Evolutionary conservation across 2,329 filamentous ascomycete species (phyloP).

Genomic region (Aspergillus texensis): DNA sequence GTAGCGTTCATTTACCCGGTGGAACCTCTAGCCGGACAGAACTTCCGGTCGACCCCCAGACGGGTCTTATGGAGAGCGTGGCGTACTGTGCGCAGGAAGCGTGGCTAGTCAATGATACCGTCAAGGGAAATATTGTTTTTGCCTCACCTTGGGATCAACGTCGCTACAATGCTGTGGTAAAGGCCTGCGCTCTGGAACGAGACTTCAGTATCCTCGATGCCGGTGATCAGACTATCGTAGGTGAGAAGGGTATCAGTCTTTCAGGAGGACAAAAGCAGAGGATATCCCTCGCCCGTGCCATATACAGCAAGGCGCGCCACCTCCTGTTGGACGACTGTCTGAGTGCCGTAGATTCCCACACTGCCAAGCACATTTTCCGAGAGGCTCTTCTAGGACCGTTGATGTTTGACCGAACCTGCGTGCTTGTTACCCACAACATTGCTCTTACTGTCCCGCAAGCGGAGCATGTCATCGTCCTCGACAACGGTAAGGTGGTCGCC

Average conservation of each 20-base stretch:
- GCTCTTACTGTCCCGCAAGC: constrained; percentile 82
- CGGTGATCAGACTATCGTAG: constrained; percentile 90
- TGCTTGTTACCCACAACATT: constrained; percentile 93
- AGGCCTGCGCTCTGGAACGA: constrained; percentile 86
- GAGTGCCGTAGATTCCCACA: constrained; percentile 95
- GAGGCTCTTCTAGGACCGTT: constrained; percentile 87
- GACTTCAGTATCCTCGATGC: constrained; percentile 91
- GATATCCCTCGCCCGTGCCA: constrained; percentile 90
- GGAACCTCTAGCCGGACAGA: constrained; percentile 79
- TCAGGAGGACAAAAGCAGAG: constrained; percentile 97
- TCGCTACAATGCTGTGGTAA: constrained; percentile 83
- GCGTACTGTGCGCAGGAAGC: constrained; percentile 97
- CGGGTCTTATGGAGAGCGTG: constrained; percentile 84
- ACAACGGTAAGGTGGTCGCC: constrained; percentile 77
- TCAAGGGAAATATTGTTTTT: constrained; percentile 95
- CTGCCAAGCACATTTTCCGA: constrained; percentile 96
- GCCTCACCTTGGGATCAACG: constrained; percentile 77
- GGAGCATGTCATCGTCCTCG: constrained; percentile 78
- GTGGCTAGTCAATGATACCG: constrained; percentile 94
- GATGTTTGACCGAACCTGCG: constrained; percentile 87
- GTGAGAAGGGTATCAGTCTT: constrained; percentile 94
- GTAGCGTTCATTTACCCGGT: constrained; percentile 81
- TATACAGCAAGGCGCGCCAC: constrained; percentile 95
- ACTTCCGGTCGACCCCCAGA: constrained; percentile 76
- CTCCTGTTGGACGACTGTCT: constrained; percentile 92